phyloP scores from a whole-genome alignment of 23 red algal species.

The Gracilariopsis chorda region DNA sequence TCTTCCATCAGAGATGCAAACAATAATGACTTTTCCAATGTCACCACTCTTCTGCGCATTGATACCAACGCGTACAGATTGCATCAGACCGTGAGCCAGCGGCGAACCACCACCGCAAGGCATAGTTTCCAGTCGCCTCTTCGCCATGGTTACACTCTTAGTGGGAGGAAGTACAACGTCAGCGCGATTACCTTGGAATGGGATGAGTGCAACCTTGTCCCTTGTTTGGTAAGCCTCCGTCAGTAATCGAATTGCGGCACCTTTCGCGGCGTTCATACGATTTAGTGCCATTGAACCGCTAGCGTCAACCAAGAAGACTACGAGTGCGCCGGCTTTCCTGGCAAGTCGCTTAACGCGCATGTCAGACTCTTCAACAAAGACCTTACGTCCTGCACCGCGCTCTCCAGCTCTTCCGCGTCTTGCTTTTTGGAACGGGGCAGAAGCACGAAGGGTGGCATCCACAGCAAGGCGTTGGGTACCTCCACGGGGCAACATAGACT shows the following conservation, averaged over 20 bases:
- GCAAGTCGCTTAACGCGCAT: conserved; percentile 92
- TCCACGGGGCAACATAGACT: conserved; percentile 93
- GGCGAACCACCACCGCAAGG: conserved; percentile 98
- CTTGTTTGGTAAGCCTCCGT: conserved; percentile 96
- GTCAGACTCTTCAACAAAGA: conserved; percentile 93
- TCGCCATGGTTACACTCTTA: conserved; percentile 96
- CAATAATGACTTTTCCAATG: conserved; percentile 92
- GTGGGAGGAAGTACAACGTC: conserved; percentile 97
- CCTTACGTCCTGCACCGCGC: conserved; percentile 11
- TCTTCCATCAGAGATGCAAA: conserved; percentile 93
- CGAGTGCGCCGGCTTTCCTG: conserved; percentile 90
- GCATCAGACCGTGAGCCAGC: conserved; percentile 87
- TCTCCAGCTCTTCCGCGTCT: conserved; percentile 47
- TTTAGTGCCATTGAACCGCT: conserved; percentile 97
- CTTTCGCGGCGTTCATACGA: conserved; percentile 98
- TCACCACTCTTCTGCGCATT: conserved; percentile 94
- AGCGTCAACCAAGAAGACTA: conserved; percentile 96
- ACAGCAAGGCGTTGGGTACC: conserved; percentile 80
- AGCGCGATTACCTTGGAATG: conserved; percentile 92
- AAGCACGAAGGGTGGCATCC: conserved; percentile 94
- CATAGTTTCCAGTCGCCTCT: conserved; percentile 98
- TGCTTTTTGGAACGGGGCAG: conserved; percentile 90
- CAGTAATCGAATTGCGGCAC: conserved; percentile 94
- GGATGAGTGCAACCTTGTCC: conserved; percentile 93
- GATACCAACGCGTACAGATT: conserved; percentile 72